A percentile compares a stretch with the other conserved stretches of the same genome.
Evolutionary conservation across 1,284 basidiomycete species (phyloP).

Genomic region (Cryptococcus amylolentus): DNA sequence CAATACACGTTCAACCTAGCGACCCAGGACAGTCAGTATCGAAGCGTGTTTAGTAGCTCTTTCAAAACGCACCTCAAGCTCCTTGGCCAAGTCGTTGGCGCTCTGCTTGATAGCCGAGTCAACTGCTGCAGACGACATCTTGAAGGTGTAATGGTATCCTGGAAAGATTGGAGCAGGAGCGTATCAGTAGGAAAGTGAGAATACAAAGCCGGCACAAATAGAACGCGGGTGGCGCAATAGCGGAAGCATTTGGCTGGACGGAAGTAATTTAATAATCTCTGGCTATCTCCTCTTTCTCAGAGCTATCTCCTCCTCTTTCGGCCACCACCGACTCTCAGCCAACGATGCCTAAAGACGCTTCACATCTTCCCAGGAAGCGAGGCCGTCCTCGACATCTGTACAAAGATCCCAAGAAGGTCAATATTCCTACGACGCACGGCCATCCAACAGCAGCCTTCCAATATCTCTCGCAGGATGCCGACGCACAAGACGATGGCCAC

Average conservation of each 20-base stretch:
- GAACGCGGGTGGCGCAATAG: not conserved
- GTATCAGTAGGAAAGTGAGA: not conserved
- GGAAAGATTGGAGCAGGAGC: not conserved
- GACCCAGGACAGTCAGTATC: not conserved
- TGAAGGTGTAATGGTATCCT: not conserved
- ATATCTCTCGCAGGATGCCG: too few species aligned
- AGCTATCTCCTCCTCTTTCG: not conserved
- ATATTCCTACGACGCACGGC: too few species aligned
- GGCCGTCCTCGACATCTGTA: not conserved
- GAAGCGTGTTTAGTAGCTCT: too few species aligned
- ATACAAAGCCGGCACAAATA: not conserved
- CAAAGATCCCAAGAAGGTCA: not conserved
- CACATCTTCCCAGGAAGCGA: not conserved
- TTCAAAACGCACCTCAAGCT: slow-evolving; percentile 31
- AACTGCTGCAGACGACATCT: slow-evolving; percentile 8
- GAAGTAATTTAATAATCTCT: not conserved
- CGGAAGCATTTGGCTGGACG: not conserved
- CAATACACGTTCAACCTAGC: slow-evolving; percentile 54
- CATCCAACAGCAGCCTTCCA: too few species aligned
- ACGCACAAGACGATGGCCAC: too few species aligned
- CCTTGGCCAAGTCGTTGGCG: slow-evolving; percentile 26
- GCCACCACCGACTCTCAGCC: not conserved
- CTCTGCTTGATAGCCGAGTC: slow-evolving; percentile 27
- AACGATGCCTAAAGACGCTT: not conserved
- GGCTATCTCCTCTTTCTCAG: not conserved